Percentiles rank a stretch among this genome's conserved stretches.
Conservation (phyloP, 164 flowering plant genomes). For the Umbellularia californica region DNA sequence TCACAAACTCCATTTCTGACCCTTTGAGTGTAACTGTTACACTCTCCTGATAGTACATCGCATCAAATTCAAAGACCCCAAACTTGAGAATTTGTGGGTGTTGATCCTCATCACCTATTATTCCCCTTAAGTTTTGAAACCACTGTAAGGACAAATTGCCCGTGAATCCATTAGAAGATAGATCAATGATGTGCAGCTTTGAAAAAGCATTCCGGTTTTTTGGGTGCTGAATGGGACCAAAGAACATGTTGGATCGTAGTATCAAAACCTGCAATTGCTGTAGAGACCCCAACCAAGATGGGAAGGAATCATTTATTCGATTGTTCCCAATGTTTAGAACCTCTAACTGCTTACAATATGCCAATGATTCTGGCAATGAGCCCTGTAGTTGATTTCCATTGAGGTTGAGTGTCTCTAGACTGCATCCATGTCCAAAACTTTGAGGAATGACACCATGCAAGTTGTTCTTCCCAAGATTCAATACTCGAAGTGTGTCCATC, state of each 20-base stretch:
- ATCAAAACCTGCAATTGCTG: constrained; percentile 43
- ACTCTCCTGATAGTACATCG: constrained; percentile 29
- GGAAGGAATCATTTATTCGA: constrained; percentile 32
- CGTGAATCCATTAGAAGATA: constrained; percentile 42
- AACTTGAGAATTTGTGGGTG: neutral
- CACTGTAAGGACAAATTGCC: constrained; percentile 22
- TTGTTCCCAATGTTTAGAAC: constrained; percentile 22
- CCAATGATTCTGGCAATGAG: constrained; percentile 38
- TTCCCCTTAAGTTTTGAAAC: constrained; percentile 35
- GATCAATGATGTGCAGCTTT: constrained; percentile 49
- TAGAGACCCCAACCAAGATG: constrained; percentile 31
- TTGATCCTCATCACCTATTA: constrained; percentile 16
- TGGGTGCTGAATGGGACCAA: neutral
- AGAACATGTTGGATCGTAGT: constrained; percentile 4
- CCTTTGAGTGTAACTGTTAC: constrained; percentile 46
- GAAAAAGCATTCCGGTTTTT: constrained; percentile 9
- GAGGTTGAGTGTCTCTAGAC: constrained; percentile 36
- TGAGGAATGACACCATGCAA: constrained; percentile 35
- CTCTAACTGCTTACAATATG: constrained; percentile 36
- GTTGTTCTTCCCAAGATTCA: constrained; percentile 40
- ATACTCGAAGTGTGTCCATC: constrained; percentile 14
- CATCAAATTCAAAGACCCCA: neutral
- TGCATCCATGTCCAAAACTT: constrained; percentile 22
- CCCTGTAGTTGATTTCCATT: constrained; percentile 39
- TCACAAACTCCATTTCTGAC: constrained; percentile 24